A percentile compares a stretch with the other conserved stretches of the same genome.
Conservation (phyloP, 164 flowering plant genomes). For the Stephania cephalantha region DNA sequence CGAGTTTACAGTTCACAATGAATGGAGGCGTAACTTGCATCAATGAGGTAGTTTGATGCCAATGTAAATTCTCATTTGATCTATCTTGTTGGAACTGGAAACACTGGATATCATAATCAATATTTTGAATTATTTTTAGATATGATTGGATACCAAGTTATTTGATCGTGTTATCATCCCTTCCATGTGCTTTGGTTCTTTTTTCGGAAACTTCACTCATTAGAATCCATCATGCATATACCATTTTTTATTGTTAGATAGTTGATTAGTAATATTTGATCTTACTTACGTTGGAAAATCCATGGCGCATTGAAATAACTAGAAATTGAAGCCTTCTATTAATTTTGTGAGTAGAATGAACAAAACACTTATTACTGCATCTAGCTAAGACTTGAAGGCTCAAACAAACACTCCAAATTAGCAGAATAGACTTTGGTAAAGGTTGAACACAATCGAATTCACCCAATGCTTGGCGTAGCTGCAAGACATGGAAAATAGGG, state of each 20-base stretch:
- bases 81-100: not conserved
- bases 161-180: no score
- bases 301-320: not conserved
- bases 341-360: not conserved
- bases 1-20: conserved; percentile 76
- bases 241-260: no score
- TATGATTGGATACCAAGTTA: not conserved
- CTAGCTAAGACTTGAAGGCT: no score
- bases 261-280: no score
- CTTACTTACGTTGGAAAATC: not conserved
- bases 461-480: no score
- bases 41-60: conserved; percentile 53
- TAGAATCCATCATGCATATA: no score
- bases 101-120: not conserved
- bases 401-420: no score
- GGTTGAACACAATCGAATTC: no score
- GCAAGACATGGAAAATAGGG: no score
- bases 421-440: no score
- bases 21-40: conserved; percentile 87
- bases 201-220: no score
- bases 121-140: not conserved
- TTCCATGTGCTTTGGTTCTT: no score
- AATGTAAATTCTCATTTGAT: not conserved
- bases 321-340: not conserved
- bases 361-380: not conserved